Evolutionary conservation across 1,284 basidiomycete genomes (phyloP).

Genomic region (Agaricales sp.): DNA sequence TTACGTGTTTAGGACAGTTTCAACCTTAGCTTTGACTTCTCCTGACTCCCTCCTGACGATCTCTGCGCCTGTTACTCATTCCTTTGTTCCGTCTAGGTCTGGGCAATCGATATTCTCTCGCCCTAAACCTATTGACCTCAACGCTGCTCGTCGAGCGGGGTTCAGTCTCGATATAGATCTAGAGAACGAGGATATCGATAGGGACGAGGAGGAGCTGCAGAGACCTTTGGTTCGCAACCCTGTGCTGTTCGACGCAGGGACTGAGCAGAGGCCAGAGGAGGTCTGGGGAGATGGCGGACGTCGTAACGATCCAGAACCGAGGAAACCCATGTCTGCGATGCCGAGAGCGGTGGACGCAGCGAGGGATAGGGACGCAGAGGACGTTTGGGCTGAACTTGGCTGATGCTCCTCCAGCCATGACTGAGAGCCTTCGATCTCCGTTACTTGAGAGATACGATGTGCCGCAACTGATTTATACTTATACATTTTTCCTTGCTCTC

Average conservation of each 20-base stretch:
- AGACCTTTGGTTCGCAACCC: conserved; percentile 44
- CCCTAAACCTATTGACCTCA: conserved; percentile 87
- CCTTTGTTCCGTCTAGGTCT: conserved; percentile 42
- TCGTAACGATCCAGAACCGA: conserved; percentile 6
- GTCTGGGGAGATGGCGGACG: conserved; percentile 18
- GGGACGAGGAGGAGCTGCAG: conserved; percentile 42
- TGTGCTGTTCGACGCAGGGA: conserved; percentile 44
- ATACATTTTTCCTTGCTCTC: too few relatives aligned
- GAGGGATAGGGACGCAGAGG: conserved; percentile 50
- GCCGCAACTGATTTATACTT: too few relatives aligned
- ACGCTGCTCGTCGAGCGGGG: conserved; percentile 58
- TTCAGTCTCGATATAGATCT: conserved; percentile 65
- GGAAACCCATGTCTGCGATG: conserved; percentile 33
- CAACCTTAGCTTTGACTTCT: too few relatives aligned
- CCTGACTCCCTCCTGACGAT: too few relatives aligned
- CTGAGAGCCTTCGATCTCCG: too few relatives aligned
- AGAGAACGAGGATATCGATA: conserved; percentile 50
- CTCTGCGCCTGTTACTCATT: not conserved
- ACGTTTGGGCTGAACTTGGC: conserved; percentile 65
- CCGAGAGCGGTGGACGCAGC: conserved; percentile 42
- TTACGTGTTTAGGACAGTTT: too few relatives aligned
- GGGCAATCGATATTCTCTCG: conserved; percentile 90
- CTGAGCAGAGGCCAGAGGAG: conserved; percentile 27
- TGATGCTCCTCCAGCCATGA: conserved; percentile 17
- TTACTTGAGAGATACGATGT: too few relatives aligned